A percentile compares a stretch with the other conserved stretches of the same genome.
Conservation (phyloP, 768 basidiomycete genomes). For the Serendipita sp. region DNA sequence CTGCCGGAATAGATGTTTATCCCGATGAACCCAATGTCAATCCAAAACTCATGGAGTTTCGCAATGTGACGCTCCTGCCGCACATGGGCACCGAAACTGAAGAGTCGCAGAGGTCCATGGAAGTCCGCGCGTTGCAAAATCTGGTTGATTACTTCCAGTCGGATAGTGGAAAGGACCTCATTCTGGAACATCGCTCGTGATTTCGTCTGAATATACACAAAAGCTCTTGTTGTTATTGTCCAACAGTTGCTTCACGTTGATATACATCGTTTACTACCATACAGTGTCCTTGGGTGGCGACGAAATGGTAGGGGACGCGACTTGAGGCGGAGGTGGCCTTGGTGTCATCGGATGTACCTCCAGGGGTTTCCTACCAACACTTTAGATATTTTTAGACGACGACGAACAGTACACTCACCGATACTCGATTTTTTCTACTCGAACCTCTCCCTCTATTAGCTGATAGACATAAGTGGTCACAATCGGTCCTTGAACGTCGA, state of each 20-base stretch:
- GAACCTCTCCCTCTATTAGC: constrained; percentile 80
- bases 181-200: constrained; percentile 33
- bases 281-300: not conserved
- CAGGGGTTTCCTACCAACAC: not conserved
- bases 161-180: constrained; percentile 49
- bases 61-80: constrained; percentile 70
- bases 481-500: constrained; percentile 95
- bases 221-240: not conserved
- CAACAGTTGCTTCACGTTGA: not conserved
- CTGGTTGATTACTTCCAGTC: constrained; percentile 48
- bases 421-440: constrained; percentile 63
- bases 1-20: constrained; percentile 73
- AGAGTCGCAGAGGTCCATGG: constrained; percentile 69
- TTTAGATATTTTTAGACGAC: no score
- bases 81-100: constrained; percentile 84
- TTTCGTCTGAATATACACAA: not conserved
- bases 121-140: constrained; percentile 67
- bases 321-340: not conserved
- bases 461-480: constrained; percentile 97
- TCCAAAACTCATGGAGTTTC: constrained; percentile 61
- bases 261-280: not conserved
- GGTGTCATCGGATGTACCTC: constrained; percentile 4
- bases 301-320: not conserved
- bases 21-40: constrained; percentile 73
- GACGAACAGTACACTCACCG: not conserved